Evolutionary conservation across 2,329 filamentous ascomycete species (phyloP), one percentile per base, ranked within the genome.

Genomic region (Paracoccidioides lutzii): DNA sequence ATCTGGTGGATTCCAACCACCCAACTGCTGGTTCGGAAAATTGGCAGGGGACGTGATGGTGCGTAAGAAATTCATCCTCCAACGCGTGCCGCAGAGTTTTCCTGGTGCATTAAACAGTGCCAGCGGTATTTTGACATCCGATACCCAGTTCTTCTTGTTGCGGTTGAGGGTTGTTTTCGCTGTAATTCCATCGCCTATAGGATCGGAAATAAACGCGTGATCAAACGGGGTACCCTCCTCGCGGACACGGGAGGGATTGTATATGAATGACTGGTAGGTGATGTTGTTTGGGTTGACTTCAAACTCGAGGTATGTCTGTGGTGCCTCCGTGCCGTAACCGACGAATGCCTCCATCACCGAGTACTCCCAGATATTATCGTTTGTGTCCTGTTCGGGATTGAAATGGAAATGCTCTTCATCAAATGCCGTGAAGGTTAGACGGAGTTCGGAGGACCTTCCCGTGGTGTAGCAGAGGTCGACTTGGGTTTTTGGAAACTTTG

Each of bases 11-110:
- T 63, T 77, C 76, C 76, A 78, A 5, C 69, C 75, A 37, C 59
- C 59, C 37, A 61, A 38, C 5, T 52, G 38, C 44, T 61, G 59
- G 3, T 57, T 66, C 0, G 76, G 76, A 59, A 68, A 78, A 7
- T 67, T 76, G 1, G 67, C 63, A 0, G 70, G 70, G 32, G 69
- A 67, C 3, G 73, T 74, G 35, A 76, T 63, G 3, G 75, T 78
- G 46, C 76, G 69, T 64, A 78, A 76, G 59, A 78, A 78, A 62
- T 78, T 78, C 75, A 78, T 78, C 56, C 76, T 69, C 76, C 76
- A 78, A 58, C 67, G 54, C 0, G 75, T 77, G 28, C 73, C 73
- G 58, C 66, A 64, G 1, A 73, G 74, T 55, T 9, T 32, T 15
- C 35, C 22, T 6, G 77, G 73, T 32, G 78, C 73, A 55, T 77